Evolutionary conservation across 257 asterid genomes (phyloP).

Genomic region (Solanum sejunctum): DNA sequence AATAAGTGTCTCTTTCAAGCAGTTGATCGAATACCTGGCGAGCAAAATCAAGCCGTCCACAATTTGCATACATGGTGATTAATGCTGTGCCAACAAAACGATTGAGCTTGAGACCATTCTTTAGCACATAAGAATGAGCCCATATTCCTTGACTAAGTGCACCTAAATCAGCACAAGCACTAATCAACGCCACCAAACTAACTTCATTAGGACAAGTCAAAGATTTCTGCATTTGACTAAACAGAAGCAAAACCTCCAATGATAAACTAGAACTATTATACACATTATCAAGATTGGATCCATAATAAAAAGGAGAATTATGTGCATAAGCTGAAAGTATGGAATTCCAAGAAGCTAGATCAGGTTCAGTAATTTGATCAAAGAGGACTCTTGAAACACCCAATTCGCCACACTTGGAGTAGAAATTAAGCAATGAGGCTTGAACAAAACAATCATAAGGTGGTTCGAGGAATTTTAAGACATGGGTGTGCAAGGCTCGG

Average conservation of each 20-base stretch:
- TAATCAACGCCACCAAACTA: slow-evolving; percentile 17
- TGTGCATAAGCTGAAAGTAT: slow-evolving; percentile 32
- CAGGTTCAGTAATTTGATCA: slow-evolving; percentile 21
- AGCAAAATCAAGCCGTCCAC: slow-evolving; percentile 41
- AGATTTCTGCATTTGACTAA: slow-evolving; percentile 28
- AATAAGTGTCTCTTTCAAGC: slow-evolving; percentile 10
- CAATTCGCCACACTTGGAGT: slow-evolving; percentile 45
- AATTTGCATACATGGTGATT: slow-evolving; percentile 44
- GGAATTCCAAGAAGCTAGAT: slow-evolving; percentile 40
- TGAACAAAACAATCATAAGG: slow-evolving; percentile 51
- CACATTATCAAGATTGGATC: neutral
- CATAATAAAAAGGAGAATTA: slow-evolving; percentile 1
- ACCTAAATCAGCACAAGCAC: slow-evolving; percentile 35
- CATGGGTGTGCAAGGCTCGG: slow-evolving; percentile 51
- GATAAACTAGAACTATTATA: neutral
- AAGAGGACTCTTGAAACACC: slow-evolving; percentile 33
- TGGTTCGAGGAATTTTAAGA: slow-evolving; percentile 41
- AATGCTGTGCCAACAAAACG: slow-evolving; percentile 30
- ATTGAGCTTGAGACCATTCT: slow-evolving; percentile 16
- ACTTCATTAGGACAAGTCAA: slow-evolving; percentile 11
- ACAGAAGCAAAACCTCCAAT: slow-evolving; percentile 34
- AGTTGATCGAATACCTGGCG: slow-evolving; percentile 25
- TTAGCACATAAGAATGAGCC: slow-evolving; percentile 27
- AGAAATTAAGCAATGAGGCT: slow-evolving; percentile 61
- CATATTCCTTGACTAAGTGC: slow-evolving; percentile 43